Evolutionary conservation across 208 protist genomes (phyloP).

Genomic region (Porcisia deanei): DNA sequence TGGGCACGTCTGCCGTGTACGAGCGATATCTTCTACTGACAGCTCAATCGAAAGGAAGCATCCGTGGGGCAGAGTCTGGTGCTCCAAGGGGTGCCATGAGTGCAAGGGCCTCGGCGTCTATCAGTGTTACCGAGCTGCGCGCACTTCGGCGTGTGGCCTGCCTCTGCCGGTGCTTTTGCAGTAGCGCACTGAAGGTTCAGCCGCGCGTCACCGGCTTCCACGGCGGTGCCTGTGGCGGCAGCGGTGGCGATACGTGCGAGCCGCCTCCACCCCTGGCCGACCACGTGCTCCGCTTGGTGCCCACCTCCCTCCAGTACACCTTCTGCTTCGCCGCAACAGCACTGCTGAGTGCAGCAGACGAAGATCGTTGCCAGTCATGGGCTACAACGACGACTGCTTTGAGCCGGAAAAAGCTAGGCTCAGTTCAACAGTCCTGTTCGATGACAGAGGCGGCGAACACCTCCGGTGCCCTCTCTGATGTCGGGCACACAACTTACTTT

Average conservation of each 20-base stretch:
- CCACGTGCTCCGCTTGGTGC: constrained; percentile 30
- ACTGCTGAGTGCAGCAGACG: constrained; percentile 35
- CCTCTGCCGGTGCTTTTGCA: constrained; percentile 32
- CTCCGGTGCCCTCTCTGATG: constrained; percentile 31
- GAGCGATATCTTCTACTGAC: constrained; percentile 43
- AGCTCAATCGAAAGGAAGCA: background rate
- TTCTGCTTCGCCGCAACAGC: constrained; percentile 51
- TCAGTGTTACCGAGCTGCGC: constrained; percentile 24
- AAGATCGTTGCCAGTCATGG: constrained; percentile 36
- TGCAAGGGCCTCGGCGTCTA: constrained; percentile 1
- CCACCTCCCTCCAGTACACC: constrained; percentile 33
- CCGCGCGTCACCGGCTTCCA: background rate
- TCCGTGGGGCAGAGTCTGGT: background rate
- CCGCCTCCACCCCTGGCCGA: constrained; percentile 23
- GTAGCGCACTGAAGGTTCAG: constrained; percentile 9
- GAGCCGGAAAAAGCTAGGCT: background rate
- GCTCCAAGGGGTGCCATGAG: background rate
- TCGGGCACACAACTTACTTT: constrained; percentile 23
- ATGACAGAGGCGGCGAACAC: constrained; percentile 34
- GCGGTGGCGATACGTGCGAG: constrained; percentile 7
- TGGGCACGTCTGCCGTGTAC: constrained; percentile 46
- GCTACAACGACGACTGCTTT: constrained; percentile 13
- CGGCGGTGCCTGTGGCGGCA: background rate
- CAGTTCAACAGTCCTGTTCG: constrained; percentile 14
- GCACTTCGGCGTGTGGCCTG: constrained; percentile 24